These are phyloP conservation scores for Physcomitrium patens DNA, from an alignment of 225 moss, liverwort and hornwort genomes.

Conservation along the genomic window DNA sequence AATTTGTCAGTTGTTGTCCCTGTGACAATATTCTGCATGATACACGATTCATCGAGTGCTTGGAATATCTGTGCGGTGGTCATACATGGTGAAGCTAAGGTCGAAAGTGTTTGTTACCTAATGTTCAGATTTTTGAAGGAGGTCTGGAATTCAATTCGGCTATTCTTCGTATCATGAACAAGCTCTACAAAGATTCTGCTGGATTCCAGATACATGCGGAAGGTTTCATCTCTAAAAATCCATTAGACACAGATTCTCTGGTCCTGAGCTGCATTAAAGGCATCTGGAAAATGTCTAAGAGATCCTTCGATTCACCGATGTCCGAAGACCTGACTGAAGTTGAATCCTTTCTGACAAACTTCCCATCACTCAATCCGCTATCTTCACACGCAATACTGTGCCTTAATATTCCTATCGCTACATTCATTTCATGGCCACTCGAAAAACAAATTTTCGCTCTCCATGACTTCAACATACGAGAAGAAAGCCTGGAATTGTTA, in stretches of 20 bases:
- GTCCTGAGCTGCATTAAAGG: slow-evolving; percentile 64
- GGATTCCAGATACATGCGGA: slow-evolving; percentile 65
- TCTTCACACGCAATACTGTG: slow-evolving; percentile 80
- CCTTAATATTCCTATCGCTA: slow-evolving; percentile 55
- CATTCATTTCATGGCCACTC: slow-evolving; percentile 58
- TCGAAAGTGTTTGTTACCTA: slow-evolving; percentile 12
- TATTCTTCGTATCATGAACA: slow-evolving; percentile 46
- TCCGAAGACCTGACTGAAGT: slow-evolving; percentile 69
- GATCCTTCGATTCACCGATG: slow-evolving; percentile 55
- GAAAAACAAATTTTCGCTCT: slow-evolving; percentile 63
- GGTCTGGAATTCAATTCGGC: slow-evolving; percentile 61
- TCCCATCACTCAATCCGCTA: slow-evolving; percentile 88
- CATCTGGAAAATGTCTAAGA: slow-evolving; percentile 57
- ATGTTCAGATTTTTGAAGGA: slow-evolving; percentile 91
- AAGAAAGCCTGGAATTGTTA: slow-evolving; percentile 69
- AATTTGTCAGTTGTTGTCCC: not conserved
- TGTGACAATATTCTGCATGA: slow-evolving; percentile 3
- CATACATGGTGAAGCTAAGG: slow-evolving; percentile 19
- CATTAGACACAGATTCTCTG: slow-evolving; percentile 64
- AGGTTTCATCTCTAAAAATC: slow-evolving; percentile 62
- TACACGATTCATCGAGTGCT: slow-evolving; percentile 10
- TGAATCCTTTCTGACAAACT: slow-evolving; percentile 73
- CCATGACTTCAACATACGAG: slow-evolving; percentile 53
- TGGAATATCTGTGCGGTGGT: not conserved
- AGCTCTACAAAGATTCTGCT: slow-evolving; percentile 58